Evolutionary conservation across 1,139 yeast species (phyloP).

Genomic region (Zhuliangozyma blackwelliae): DNA sequence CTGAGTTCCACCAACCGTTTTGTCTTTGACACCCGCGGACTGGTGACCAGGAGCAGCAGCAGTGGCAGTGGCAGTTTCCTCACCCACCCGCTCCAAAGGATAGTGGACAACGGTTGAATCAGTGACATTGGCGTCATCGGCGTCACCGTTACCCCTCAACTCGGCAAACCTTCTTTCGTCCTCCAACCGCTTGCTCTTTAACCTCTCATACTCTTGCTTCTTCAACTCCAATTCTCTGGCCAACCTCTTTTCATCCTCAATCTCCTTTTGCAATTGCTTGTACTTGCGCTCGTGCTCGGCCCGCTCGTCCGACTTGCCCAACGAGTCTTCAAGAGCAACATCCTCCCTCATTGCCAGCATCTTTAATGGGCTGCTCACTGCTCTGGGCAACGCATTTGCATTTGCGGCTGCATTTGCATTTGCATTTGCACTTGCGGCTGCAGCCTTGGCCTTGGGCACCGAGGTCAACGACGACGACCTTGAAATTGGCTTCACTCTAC

Average conservation of each 20-base stretch:
- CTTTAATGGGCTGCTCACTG: constrained; percentile 6
- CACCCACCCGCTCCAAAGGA: too few relatives aligned
- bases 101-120: too few relatives aligned
- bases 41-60: too few relatives aligned
- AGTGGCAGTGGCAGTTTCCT: too few relatives aligned
- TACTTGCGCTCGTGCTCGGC: constrained; percentile 11
- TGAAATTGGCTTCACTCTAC: constrained; percentile 13
- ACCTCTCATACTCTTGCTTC: constrained; percentile 28
- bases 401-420: neutral
- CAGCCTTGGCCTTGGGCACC: constrained; percentile 1
- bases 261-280: constrained; percentile 20
- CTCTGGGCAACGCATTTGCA: neutral
- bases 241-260: constrained; percentile 28
- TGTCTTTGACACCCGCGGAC: too few relatives aligned
- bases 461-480: constrained; percentile 16
- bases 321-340: constrained; percentile 12
- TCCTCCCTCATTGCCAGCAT: constrained; percentile 15
- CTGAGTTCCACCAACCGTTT: too few relatives aligned
- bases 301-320: constrained; percentile 10
- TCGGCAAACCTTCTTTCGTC: constrained; percentile 18
- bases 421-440: neutral
- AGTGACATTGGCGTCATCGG: too few relatives aligned
- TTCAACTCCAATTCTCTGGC: constrained; percentile 28
- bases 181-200: constrained; percentile 15
- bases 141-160: constrained; percentile 1